Evolutionary conservation across 306 rosid genomes (phyloP).

Genomic region (Prunus mira): DNA sequence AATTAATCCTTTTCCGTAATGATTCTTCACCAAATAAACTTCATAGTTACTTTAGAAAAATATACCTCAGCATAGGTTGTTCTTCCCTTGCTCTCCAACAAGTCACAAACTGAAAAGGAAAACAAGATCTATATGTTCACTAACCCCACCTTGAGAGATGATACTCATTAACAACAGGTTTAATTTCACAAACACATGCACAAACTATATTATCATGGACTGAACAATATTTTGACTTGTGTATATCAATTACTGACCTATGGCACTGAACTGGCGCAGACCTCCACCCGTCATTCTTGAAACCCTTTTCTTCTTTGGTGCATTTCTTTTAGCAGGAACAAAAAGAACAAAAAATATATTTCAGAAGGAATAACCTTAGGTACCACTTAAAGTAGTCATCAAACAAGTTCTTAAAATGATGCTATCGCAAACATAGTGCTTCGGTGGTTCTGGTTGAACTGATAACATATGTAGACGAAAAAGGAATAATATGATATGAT

Average conservation of each 20-base stretch:
- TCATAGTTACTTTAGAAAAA: background rate
- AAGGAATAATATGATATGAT: background rate
- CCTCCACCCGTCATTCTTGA: constrained; percentile 25
- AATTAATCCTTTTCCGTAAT: background rate
- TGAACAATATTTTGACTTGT: background rate
- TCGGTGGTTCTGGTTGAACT: background rate
- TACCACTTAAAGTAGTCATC: background rate
- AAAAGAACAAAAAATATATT: background rate
- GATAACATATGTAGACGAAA: background rate
- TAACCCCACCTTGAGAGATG: background rate
- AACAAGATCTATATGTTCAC: background rate
- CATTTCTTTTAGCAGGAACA: background rate
- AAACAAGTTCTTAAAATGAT: background rate
- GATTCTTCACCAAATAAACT: background rate
- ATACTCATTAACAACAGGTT: background rate
- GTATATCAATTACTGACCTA: constrained; percentile 10
- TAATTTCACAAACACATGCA: background rate
- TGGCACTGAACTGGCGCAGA: constrained; percentile 27
- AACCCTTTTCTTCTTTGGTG: constrained; percentile 26
- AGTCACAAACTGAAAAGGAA: constrained; percentile 26
- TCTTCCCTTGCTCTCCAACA: constrained; percentile 32
- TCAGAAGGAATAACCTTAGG: background rate
- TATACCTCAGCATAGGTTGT: constrained; percentile 32
- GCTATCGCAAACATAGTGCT: background rate
- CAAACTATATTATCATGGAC: background rate